Evolutionary conservation across 495 filamentous ascomycete species (phyloP).

Genomic region (Astrocystis sublimbata): DNA sequence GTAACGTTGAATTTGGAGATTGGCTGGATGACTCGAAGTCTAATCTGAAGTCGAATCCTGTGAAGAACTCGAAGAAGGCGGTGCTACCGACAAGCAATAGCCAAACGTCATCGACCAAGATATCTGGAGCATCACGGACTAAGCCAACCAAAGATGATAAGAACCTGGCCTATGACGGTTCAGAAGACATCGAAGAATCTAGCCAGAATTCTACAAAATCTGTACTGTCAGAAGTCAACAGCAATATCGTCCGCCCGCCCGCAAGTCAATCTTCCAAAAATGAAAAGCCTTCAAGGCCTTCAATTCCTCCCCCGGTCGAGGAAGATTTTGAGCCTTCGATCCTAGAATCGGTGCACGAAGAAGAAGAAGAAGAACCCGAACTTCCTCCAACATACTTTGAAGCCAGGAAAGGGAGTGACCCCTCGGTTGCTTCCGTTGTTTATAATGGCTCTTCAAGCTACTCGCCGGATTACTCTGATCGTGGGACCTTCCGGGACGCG

Average conservation of each 20-base stretch:
- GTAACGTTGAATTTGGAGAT: background rate
- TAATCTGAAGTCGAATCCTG: background rate
- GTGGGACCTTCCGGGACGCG: slow-evolving; percentile 24
- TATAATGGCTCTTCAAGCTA: slow-evolving; percentile 33
- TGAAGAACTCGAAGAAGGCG: background rate
- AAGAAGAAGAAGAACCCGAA: slow-evolving; percentile 35
- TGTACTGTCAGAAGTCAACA: slow-evolving; percentile 27
- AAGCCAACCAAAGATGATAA: slow-evolving; percentile 7
- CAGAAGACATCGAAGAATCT: slow-evolving; percentile 11
- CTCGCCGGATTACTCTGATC: slow-evolving; percentile 32
- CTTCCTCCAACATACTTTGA: slow-evolving; percentile 29
- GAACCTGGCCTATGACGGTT: slow-evolving; percentile 14
- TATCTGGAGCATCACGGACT: background rate
- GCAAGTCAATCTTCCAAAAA: slow-evolving; percentile 21
- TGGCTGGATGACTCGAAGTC: background rate
- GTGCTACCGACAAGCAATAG: background rate
- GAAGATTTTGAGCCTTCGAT: slow-evolving; percentile 51
- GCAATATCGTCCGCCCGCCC: slow-evolving; percentile 25
- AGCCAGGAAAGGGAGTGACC: slow-evolving; percentile 35
- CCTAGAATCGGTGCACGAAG: slow-evolving; percentile 30
- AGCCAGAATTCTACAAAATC: background rate
- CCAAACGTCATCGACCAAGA: background rate
- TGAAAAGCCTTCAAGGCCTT: background rate
- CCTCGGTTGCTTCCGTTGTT: slow-evolving; percentile 44
- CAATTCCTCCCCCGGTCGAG: too few relatives aligned